Base-by-base conservation (phyloP, 345 rosid species). In the Camelina laxa region DNA sequence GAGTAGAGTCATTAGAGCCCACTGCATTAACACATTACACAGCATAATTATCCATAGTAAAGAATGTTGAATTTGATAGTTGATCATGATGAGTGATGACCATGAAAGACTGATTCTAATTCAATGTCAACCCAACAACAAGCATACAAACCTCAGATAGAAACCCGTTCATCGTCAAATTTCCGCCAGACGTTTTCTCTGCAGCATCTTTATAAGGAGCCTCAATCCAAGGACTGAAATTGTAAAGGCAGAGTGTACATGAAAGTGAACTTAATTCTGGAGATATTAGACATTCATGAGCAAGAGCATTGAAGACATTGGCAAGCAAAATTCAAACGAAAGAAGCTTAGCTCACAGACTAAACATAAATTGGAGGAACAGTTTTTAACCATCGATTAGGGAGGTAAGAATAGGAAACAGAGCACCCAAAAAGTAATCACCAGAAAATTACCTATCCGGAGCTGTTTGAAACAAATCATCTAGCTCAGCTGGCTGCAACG, bases 391-490 rank as follows among this genome's bases (percentile, higher is more conserved):
- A 24, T 16, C 19, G 2, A 75, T 31, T 12, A 47, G 62, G 56
- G 36, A 50, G 69, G 63, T 39, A 27, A 53, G 42, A 70, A 33
- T 69, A 33, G 55, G 47, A 49, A 60, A 42, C 13, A 45, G 67
- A 72, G 22, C 30, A 51, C 33, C 5, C 55, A 60, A 66, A 48
- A 58, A 53, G 19, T 5, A 69, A 47, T 45, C 70, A 36, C 24
- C 41, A 20, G n/a, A 0, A 66, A 16, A 31, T 33, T 69, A 91
- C 95, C 87, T 89, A 75, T 86, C 93, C 19, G 97, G 95, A 66
- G 95, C 91, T 79, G 95, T 86, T 60, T 84, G 84, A 79, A 91
- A 91, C 79, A 91, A 76, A 70, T 83, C 89, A 44, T 87, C 89
- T 69, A 89, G 81, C 73, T 87, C 93, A 31, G 86, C 65, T 56